Base-by-base conservation (phyloP, 163 green algal species). In the Scenedesmus sp. region DNA sequence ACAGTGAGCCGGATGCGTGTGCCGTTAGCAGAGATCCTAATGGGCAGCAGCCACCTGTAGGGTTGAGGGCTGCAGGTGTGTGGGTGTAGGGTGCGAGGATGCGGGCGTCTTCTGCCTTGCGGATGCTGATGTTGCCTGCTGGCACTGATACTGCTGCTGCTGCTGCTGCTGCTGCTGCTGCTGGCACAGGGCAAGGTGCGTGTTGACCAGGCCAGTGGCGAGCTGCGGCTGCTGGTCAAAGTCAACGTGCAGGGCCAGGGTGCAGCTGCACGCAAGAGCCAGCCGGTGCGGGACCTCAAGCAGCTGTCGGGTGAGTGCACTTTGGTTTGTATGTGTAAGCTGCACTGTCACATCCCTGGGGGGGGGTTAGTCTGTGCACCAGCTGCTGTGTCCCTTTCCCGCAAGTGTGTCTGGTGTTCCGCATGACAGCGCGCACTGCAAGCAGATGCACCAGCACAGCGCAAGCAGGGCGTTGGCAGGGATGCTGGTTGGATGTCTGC, bases 221-320 rank as follows among this genome's bases (percentile, higher is more conserved):
- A 84, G 59, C 84, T 93, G 59, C 46, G 44, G n/a, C 65, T 93
- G 53, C 80, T 93, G 76, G 84, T 95, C 78, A 93, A 93, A 80
- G 56, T 90, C n/a, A 87, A 93, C 20, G 84, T 82, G 15, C 46
- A 78, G 35, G 68, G 44, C 40, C 40, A 70, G 44, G 73, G 86
- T 40, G 73, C 37, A 37, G 82, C 22, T 49, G 83, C 90, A 35
- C 42, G 22, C 7, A 93, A 93, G 24, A 79, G 44, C 5, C 80
- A 91, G 37, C 79, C 91, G 10, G 92, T 95, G n/a, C 86, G 92
- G 49, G 92, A 96, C 89, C 93, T 94, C 15, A 94, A 94, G 73
- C 83, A 94, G 37, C 89, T 97, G 9, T 97, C 72, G 79, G 93
- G 87, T 95, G 65, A 3, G 89, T 42, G 20, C 6, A 16, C 46